Evolutionary conservation across 2,329 filamentous ascomycete species (phyloP).

Genomic region (Scedosporium aurantiacum): DNA sequence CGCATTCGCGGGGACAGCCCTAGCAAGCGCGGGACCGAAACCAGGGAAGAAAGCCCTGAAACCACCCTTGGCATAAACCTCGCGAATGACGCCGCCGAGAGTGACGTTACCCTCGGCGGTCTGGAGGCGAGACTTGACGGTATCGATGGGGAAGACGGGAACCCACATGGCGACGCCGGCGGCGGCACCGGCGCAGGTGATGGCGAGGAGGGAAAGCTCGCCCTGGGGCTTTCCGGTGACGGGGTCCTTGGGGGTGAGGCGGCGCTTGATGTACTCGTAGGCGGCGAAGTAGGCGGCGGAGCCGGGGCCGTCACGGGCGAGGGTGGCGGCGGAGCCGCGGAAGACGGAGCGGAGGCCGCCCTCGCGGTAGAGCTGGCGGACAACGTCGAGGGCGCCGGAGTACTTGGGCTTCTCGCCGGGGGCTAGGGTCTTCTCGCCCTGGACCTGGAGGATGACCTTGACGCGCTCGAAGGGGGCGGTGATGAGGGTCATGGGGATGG

Average conservation of each 20-base stretch:
- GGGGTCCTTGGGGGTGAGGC: slow-evolving; percentile 71
- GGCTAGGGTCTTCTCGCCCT: slow-evolving; percentile 79
- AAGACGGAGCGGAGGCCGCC: slow-evolving; percentile 88
- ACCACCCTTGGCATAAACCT: slow-evolving; percentile 76
- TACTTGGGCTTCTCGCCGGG: slow-evolving; percentile 92
- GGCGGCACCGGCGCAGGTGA: slow-evolving; percentile 77
- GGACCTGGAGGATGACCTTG: slow-evolving; percentile 95
- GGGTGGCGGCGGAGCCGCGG: slow-evolving; percentile 78
- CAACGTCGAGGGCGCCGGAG: slow-evolving; percentile 76
- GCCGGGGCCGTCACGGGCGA: slow-evolving; percentile 87
- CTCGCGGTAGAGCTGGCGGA: slow-evolving; percentile 82
- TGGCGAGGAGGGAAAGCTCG: slow-evolving; percentile 67
- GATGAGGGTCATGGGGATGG: slow-evolving; percentile 93
- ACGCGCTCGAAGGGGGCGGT: slow-evolving; percentile 99
- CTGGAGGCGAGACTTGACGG: slow-evolving; percentile 88
- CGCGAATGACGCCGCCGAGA: slow-evolving; percentile 65
- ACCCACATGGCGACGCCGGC: slow-evolving; percentile 99
- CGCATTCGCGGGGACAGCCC: slow-evolving; percentile 91
- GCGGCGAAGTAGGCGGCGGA: slow-evolving; percentile 93
- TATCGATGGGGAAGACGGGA: slow-evolving; percentile 94
- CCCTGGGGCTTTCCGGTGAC: slow-evolving; percentile 61
- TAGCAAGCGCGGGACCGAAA: slow-evolving; percentile 80
- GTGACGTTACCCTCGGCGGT: slow-evolving; percentile 78
- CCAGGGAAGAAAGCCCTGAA: slow-evolving; percentile 93
- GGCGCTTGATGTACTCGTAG: slow-evolving; percentile 90